Evolutionary conservation across 2,329 filamentous ascomycete genomes (phyloP).

Genomic region (Westerdykella sp.): DNA sequence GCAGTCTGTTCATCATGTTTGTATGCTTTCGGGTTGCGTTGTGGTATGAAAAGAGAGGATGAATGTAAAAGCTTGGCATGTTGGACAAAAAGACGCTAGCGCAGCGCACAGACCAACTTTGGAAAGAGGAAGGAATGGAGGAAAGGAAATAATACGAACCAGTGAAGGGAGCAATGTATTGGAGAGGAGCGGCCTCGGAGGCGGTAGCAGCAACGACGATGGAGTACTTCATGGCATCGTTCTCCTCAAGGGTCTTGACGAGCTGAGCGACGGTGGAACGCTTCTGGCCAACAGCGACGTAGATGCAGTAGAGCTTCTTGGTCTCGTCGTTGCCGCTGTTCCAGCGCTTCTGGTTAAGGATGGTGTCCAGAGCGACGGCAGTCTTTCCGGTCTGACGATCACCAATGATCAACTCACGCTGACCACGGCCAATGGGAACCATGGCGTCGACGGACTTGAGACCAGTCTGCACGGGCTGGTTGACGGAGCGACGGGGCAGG

Average conservation of each 20-base stretch:
- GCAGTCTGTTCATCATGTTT: too few relatives aligned
- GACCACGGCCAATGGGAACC: constrained; percentile 99
- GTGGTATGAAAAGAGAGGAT: too few relatives aligned
- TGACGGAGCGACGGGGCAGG: constrained; percentile 92
- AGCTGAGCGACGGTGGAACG: constrained; percentile 98
- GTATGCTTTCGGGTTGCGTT: too few relatives aligned
- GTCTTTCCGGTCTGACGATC: constrained; percentile 99
- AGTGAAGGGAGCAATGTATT: constrained; percentile 53
- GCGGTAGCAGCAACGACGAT: constrained; percentile 92
- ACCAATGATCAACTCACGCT: constrained; percentile 99
- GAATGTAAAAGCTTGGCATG: too few relatives aligned
- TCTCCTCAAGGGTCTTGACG: constrained; percentile 99
- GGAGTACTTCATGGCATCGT: constrained; percentile 98
- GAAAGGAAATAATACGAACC: background rate
- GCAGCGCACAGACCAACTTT: too few relatives aligned
- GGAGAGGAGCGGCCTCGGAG: constrained; percentile 89
- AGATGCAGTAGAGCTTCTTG: constrained; percentile 99
- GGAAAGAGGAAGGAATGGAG: too few relatives aligned
- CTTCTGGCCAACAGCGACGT: constrained; percentile 99
- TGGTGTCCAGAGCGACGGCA: constrained; percentile 93
- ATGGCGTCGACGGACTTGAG: constrained; percentile 99
- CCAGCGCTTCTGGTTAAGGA: constrained; percentile 99
- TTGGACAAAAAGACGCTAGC: too few relatives aligned
- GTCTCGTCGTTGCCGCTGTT: constrained; percentile 79
- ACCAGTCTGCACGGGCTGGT: constrained; percentile 98